Evolutionary conservation across 106 monocot species (phyloP), one percentile per base, ranked within the genome.

Genomic region (Amphibolis antarctica): DNA sequence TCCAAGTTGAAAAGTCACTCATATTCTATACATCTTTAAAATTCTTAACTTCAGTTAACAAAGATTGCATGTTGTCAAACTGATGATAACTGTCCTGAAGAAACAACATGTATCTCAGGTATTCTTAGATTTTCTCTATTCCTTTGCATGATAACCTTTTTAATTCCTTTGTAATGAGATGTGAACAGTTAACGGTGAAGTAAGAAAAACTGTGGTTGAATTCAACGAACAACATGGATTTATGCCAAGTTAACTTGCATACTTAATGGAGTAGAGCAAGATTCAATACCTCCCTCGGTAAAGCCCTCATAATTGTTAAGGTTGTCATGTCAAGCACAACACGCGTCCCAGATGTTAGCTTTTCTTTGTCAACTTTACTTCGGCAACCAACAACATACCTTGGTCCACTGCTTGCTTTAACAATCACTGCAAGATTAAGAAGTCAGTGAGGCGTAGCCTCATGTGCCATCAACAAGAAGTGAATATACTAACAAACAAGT

Each of bases 261-360:
- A 4, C 7, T 55, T 4, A 25, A 55, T 49, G 17, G 48, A 19
- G 26, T 26, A 56, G 17, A 56, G 28, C 15, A 27, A 56, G 26
- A 56, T 26, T 4, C 44, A 24, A 20, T 75, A 96, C 94, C 94
- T 96, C 94, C 48, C 94, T 68, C 46, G 94, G 94, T 69, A 96
- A 84, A 70, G 89, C 86, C 25, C 94, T 68, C 94, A 96, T 96
- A 42, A 96, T 96, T 30, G 94, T 96, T 23, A 96, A 83, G 11
- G 94, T 96, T 14, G 94, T 96, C 94, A 96, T 96, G 65, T 96
- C 94, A 66, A 96, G 89, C 49, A 96, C 94, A 10, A 96, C 86
- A 69, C 94, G 89, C 29, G 94, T 96, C 64, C 94, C 94, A 69
- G 94, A 67, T 69, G 82, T 86, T 20, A 96, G 74, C 60, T 96